phyloP scores from a whole-genome alignment of 371 early-diverging fungal species.

The Lichtheimia hyalospora region DNA sequence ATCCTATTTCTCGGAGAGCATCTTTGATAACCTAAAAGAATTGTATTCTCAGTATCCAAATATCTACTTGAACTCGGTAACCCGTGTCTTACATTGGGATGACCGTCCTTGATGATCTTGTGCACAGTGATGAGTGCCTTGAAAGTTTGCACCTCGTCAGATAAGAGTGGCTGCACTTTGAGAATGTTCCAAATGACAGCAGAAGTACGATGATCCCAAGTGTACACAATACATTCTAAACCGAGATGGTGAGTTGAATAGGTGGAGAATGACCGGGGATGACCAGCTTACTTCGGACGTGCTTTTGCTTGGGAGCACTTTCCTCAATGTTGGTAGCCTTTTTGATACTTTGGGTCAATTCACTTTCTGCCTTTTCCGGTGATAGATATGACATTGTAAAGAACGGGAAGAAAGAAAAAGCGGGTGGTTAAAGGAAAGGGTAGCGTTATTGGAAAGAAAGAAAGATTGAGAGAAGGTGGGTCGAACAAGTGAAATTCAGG shows the following conservation, averaged over 20 bases:
- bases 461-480: neutral
- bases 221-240: constrained; percentile 86
- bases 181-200: constrained; percentile 87
- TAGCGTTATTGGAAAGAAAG: neutral
- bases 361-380: constrained; percentile 80
- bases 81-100: constrained; percentile 62
- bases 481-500: neutral
- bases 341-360: constrained; percentile 83
- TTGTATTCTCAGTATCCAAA: neutral
- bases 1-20: constrained; percentile 69
- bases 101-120: constrained; percentile 94
- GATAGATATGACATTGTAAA: constrained; percentile 46
- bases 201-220: constrained; percentile 91
- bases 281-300: constrained; percentile 80
- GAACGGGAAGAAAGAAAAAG: neutral
- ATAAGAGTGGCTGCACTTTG: constrained; percentile 82
- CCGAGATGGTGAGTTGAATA: neutral
- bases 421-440: neutral
- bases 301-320: constrained; percentile 96
- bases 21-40: constrained; percentile 67
- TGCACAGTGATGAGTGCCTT: constrained; percentile 94
- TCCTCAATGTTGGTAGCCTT: constrained; percentile 94
- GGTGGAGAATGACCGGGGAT: neutral
- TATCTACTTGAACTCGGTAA: neutral
- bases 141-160: constrained; percentile 93